Evolutionary conservation across 257 asterid genomes (phyloP).

Genomic region (Primulina tabacum): DNA sequence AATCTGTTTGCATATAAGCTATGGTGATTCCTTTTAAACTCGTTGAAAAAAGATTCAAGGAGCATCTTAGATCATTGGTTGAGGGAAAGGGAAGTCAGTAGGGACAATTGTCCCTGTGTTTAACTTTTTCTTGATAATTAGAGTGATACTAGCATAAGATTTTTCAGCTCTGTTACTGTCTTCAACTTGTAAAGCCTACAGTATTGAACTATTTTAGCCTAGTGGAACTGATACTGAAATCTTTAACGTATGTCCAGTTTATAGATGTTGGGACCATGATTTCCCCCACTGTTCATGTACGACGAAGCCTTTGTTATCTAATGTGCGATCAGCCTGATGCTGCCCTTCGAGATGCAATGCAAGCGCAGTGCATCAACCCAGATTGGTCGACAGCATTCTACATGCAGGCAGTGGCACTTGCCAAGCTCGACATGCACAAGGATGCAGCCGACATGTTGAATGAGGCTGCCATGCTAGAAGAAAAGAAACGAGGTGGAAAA

Average conservation of each 20-base stretch:
- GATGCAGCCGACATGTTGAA: slow-evolving; percentile 99
- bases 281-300: slow-evolving; percentile 93
- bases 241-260: slow-evolving; percentile 50
- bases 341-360: slow-evolving; percentile 96
- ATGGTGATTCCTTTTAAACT: background rate
- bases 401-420: slow-evolving; percentile 96
- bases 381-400: slow-evolving; percentile 98
- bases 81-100: background rate
- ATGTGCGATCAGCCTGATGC: slow-evolving; percentile 98
- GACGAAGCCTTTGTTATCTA: slow-evolving; percentile 85
- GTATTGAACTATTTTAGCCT: background rate
- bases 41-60: background rate
- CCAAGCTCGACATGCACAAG: slow-evolving; percentile 94
- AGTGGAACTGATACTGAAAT: background rate
- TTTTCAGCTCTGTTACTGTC: background rate
- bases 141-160: background rate
- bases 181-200: background rate
- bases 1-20: background rate
- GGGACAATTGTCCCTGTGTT: background rate
- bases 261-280: slow-evolving; percentile 96
- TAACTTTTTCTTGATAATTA: too few relatives aligned
- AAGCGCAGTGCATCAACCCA: slow-evolving; percentile 84
- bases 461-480: slow-evolving; percentile 83
- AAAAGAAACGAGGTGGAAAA: slow-evolving; percentile 63
- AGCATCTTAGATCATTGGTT: background rate